Evolutionary conservation across 2,329 filamentous ascomycete genomes (phyloP), one percentile per base, ranked within the genome.

Genomic region (Cercospora citrullina): DNA sequence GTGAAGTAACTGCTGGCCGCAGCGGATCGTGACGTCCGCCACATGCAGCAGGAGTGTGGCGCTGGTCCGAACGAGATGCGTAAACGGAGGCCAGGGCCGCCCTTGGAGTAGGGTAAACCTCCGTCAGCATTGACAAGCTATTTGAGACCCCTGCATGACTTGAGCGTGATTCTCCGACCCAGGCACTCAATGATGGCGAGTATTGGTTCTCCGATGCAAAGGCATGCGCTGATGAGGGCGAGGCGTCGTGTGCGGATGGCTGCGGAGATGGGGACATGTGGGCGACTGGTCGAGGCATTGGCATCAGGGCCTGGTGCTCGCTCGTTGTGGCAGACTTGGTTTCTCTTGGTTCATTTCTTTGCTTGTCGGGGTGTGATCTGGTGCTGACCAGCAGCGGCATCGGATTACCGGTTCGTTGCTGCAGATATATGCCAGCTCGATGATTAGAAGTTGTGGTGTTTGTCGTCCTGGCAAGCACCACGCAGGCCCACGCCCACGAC

Each of bases 171-270:
- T 71, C 66, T 45, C 69, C 64, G 65, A 63, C 60, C 66, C 66
- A 69, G 67, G 64, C 36, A 21, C 53, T 58, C 14, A 28, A 26
- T 58, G 62, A 42, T 45, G 28, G 53, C 64, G 58, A 36, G 21
- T 39, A 33, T 6, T 60, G 63, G 70, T 51, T 28, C 69, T 42
- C 45, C 66, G 33, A 42, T 64, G 71, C 30, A 69, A 67, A 53
- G 68, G 65, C 63, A 67, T 66, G 48, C 26, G 30, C 53, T 26
- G 53, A 14, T 16, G 53, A 30, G 26, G 53, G 26, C 21, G 53
- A 58, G 30, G 68, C 67, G 45, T 58, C 68, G 23, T 65, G 65
- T 26, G 69, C 72, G 61, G 73, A 71, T 60, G 69, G 63, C 64
- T 67, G 70, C 62, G 68, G 72, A 70, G 69, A 33, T 60, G 62